Evolutionary conservation across 176 grass and related monocot genomes (phyloP).

Genomic region (Rhynchospora pubera): DNA sequence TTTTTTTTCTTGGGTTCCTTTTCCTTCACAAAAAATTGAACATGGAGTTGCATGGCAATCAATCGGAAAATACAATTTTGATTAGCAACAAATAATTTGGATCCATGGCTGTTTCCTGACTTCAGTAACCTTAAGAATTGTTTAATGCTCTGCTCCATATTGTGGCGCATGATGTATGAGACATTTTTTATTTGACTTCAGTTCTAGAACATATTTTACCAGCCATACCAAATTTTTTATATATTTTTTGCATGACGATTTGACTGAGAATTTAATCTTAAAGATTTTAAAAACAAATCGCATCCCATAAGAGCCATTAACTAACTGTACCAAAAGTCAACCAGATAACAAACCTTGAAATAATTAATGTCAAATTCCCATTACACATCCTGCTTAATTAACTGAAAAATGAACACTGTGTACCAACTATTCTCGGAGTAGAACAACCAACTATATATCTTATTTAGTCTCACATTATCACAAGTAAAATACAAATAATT

Average conservation of each 20-base stretch:
- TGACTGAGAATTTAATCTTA: background rate
- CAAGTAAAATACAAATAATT: background rate
- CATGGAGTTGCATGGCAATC: no score
- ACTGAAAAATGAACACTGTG: background rate
- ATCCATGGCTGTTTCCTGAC: no score
- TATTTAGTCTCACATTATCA: constrained; percentile 9
- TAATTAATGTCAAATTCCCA: background rate
- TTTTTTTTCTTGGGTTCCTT: no score
- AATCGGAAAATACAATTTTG: no score
- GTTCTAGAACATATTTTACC: background rate
- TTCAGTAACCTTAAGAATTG: no score
- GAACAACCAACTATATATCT: background rate
- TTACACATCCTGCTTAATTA: background rate
- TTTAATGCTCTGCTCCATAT: no score
- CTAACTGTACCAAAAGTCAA: background rate
- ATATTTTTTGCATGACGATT: background rate
- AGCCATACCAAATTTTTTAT: background rate
- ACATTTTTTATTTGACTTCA: background rate
- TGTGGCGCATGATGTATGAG: background rate
- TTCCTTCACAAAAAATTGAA: no score
- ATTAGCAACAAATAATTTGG: no score
- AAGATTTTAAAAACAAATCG: background rate
- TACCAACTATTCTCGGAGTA: constrained; percentile 2
- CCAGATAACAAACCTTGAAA: constrained; percentile 10
- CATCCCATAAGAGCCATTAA: background rate